Evolutionary conservation across 2,329 filamentous ascomycete genomes (phyloP).

Genomic region (Penicillium psychrosexuale): DNA sequence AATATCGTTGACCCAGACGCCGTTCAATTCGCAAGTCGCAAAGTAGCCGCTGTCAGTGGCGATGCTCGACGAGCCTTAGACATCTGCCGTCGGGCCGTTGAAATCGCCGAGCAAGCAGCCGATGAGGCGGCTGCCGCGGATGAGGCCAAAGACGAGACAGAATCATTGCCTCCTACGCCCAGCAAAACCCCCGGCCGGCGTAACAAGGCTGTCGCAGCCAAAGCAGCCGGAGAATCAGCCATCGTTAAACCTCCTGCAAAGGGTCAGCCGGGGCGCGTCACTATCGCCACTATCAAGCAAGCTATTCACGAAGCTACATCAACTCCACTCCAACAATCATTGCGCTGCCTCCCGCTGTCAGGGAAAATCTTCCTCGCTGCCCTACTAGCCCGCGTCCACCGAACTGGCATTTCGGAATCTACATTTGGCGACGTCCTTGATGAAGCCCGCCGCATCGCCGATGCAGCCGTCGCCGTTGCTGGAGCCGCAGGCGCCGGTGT

Average conservation of each 20-base stretch:
- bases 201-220: slow-evolving; percentile 19
- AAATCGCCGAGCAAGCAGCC: slow-evolving; percentile 79
- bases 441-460: slow-evolving; percentile 69
- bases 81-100: slow-evolving; percentile 91
- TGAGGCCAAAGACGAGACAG: slow-evolving; percentile 28
- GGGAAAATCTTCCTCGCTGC: slow-evolving; percentile 84
- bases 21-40: slow-evolving; percentile 91
- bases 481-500: slow-evolving; percentile 58
- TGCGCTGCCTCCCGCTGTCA: slow-evolving; percentile 75
- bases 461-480: slow-evolving; percentile 41
- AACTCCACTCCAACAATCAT: slow-evolving; percentile 84
- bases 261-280: slow-evolving; percentile 60
- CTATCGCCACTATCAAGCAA: slow-evolving; percentile 87
- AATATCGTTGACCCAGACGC: slow-evolving; percentile 90
- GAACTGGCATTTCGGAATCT: slow-evolving; percentile 82
- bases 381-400: slow-evolving; percentile 70
- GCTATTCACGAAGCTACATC: slow-evolving; percentile 94
- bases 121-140: slow-evolving; percentile 34
- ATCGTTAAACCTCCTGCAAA: slow-evolving; percentile 23
- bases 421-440: slow-evolving; percentile 86
- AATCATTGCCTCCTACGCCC: slow-evolving; percentile 44
- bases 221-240: slow-evolving; percentile 11
- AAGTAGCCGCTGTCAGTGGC: slow-evolving; percentile 93
- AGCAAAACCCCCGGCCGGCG: slow-evolving; percentile 41
- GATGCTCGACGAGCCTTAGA: slow-evolving; percentile 90